phyloP scores from a whole-genome alignment of 352 stramenopile genomes.

The Phytophthora sp. region DNA sequence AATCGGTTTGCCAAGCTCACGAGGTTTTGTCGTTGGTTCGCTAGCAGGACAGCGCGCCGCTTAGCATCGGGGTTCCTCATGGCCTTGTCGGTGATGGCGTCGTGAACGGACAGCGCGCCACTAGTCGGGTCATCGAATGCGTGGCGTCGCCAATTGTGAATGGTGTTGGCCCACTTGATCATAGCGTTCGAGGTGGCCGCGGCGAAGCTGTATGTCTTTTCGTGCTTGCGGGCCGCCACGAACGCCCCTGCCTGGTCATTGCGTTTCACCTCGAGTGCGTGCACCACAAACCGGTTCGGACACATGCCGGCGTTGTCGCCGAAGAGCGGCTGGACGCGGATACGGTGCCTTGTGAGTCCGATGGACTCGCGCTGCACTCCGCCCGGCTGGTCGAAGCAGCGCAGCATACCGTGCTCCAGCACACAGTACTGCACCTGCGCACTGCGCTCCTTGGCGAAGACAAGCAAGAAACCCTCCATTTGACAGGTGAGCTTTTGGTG shows the following conservation, averaged over 20 bases:
- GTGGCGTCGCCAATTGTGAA: conserved; percentile 78
- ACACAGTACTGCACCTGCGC: conserved; percentile 70
- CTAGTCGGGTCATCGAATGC: conserved; percentile 62
- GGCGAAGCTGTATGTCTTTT: conserved; percentile 55
- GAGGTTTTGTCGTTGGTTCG: conserved; percentile 33
- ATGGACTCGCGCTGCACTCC: conserved; percentile 48
- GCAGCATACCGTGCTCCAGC: conserved; percentile 69
- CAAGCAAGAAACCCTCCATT: conserved; percentile 83
- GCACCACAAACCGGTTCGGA: conserved; percentile 72
- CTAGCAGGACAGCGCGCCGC: conserved; percentile 28
- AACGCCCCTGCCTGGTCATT: conserved; percentile 58
- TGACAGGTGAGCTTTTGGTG: conserved; percentile 14
- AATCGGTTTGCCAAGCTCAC: conserved; percentile 49
- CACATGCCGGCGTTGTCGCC: conserved; percentile 49
- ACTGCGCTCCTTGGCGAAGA: conserved; percentile 51
- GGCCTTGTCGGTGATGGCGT: conserved; percentile 30
- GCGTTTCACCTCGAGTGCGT: conserved; percentile 54
- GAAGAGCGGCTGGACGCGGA: conserved; percentile 57
- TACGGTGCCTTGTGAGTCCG: conserved; percentile 66
- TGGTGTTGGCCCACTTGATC: conserved; percentile 67
- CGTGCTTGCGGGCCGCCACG: conserved; percentile 36
- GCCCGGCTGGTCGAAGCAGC: conserved; percentile 51
- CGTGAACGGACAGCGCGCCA: conserved; percentile 38
- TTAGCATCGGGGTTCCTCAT: conserved; percentile 21
- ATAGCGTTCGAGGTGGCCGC: conserved; percentile 60